These are phyloP conservation scores for Citropsis articulata DNA, from an alignment of 345 rosid genomes.

Conservation along the genomic window DNA sequence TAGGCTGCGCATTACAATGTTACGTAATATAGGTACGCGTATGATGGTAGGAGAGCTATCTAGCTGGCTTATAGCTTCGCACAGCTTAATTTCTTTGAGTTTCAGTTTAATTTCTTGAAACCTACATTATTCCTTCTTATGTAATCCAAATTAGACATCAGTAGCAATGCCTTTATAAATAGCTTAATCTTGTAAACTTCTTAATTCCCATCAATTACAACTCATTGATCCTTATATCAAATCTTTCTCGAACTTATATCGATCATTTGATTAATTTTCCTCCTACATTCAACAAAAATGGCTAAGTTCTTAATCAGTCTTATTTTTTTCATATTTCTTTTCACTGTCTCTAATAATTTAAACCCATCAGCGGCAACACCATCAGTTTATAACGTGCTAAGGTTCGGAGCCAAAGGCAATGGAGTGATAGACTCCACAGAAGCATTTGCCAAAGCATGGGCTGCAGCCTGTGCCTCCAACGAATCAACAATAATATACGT, in stretches of 20 bases:
- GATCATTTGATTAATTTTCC: too few relatives aligned
- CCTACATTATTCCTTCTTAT: not conserved
- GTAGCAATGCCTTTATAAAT: not conserved
- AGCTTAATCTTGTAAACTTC: not conserved
- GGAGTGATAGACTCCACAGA: constrained; percentile 3
- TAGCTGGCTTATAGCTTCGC: too few relatives aligned
- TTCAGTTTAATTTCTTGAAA: not conserved
- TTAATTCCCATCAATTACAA: not conserved
- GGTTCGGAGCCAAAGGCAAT: constrained; percentile 12
- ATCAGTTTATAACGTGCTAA: not conserved
- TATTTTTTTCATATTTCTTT: not conserved
- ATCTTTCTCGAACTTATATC: too few relatives aligned
- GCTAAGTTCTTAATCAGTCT: not conserved
- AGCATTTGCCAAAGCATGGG: constrained; percentile 18
- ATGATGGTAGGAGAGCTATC: not conserved
- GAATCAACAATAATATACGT: constrained; percentile 3
- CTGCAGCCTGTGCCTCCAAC: constrained; percentile 14
- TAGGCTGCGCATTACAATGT: not conserved
- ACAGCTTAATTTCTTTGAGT: not conserved
- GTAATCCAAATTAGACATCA: not conserved
- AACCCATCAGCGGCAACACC: not conserved
- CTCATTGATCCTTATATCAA: not conserved
- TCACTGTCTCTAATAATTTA: not conserved
- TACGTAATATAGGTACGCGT: not conserved
- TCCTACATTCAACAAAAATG: too few relatives aligned